A percentile compares a stretch with the other conserved stretches of the same genome.
These are phyloP conservation scores for Epithele typhae DNA, from an alignment of 768 basidiomycete species.

Conservation along the genomic window DNA sequence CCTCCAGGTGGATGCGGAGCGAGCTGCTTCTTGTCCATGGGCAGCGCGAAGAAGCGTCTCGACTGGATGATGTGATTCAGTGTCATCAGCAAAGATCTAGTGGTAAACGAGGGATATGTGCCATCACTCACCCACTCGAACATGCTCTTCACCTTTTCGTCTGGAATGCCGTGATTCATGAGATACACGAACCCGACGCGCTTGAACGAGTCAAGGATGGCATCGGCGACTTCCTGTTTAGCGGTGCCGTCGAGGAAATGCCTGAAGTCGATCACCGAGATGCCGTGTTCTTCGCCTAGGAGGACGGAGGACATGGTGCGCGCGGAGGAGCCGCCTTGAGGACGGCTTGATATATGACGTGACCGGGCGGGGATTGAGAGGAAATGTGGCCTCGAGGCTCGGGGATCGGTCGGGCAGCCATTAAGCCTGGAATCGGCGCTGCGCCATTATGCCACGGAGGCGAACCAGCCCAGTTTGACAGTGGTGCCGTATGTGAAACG, in stretches of 20 bases:
- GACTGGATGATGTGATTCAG: conserved; percentile 20
- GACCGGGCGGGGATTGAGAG: too few relatives aligned
- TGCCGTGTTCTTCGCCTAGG: conserved; percentile 9
- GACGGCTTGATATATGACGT: neutral
- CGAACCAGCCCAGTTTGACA: too few relatives aligned
- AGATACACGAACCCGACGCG: conserved; percentile 19
- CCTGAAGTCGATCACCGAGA: conserved; percentile 39
- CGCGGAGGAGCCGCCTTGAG: neutral
- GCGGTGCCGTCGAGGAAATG: conserved; percentile 37
- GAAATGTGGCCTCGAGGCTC: too few relatives aligned
- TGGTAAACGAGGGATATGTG: too few relatives aligned
- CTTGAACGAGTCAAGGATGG: conserved; percentile 41
- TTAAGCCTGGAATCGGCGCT: too few relatives aligned
- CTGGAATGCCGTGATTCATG: conserved; percentile 30
- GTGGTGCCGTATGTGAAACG: too few relatives aligned
- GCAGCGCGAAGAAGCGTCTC: conserved; percentile 27
- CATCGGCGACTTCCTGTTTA: conserved; percentile 36
- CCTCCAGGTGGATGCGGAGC: conserved; percentile 31
- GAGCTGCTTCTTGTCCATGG: conserved; percentile 27
- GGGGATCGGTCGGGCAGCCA: too few relatives aligned
- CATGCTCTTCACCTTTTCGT: conserved; percentile 26
- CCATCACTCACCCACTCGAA: conserved; percentile 27
- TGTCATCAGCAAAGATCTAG: neutral
- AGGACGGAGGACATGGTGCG: neutral
- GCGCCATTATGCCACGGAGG: too few relatives aligned